Evolutionary conservation across 345 rosid species (phyloP), one percentile per base, ranked within the genome.

Genomic region (Dipteronia dyeriana): DNA sequence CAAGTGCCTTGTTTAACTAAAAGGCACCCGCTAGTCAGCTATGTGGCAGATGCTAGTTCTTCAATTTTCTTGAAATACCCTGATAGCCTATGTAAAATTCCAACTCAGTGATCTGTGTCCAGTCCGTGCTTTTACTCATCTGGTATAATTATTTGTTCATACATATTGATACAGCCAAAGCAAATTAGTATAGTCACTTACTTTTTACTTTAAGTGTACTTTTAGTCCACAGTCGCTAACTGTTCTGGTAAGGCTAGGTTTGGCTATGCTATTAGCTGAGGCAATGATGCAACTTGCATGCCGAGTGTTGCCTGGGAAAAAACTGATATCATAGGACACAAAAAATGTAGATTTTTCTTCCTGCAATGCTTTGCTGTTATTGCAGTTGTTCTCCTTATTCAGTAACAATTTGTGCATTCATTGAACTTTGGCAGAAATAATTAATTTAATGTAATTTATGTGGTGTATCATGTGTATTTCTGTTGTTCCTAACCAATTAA

Each of bases 1-100:
- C 20, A 60, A 60, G 31, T 59, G 66, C 23, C 34, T 73, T 71
- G 23, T 20, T 39, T 53, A 39, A 39, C 75, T 17, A 73, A 61
- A 62, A 43, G 23, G 57, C 20, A 53, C 45, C 45, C 8, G 6
- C 43, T 51, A 17, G 17, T 70, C 31, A 19, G 74, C 59, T 61
- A 23, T 72, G 9, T 19, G 20, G 20, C 54, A 23, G 29, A 61
- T 23, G 29, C 23, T 73, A 39, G 31, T 57, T 51, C 62, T 53
- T 70, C 26, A 54, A 29, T 26, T 54, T 71, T 17, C 63, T 71
- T 7, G 63, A 53, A 31, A 14, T 53, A 4, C 14, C 47, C 17
- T 19, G 23, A 29, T 41, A 39, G 56, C 39, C 22, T 22, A 7
- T 13, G 60, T 14, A 38, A 59, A 39, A 20, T 73, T 49, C 49